phyloP scores from a whole-genome alignment of 495 filamentous ascomycete species.

The Lepidopterella palustris region DNA sequence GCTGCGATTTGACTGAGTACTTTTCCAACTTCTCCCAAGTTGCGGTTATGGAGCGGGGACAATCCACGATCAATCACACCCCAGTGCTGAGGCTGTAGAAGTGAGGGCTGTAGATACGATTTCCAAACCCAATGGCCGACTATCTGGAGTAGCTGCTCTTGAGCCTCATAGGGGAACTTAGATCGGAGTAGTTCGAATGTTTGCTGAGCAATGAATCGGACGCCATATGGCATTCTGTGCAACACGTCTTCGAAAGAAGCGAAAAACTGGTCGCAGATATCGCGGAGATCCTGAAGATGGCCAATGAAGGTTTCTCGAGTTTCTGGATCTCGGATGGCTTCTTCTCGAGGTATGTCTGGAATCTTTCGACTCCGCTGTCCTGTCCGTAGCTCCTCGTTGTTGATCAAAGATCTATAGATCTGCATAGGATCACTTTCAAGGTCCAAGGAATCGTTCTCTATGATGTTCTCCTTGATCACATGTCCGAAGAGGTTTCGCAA shows the following conservation, averaged over 20 bases:
- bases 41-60: conserved; percentile 86
- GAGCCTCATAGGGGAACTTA: conserved; percentile 73
- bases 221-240: conserved; percentile 85
- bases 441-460: conserved; percentile 84
- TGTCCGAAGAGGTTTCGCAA: conserved; percentile 76
- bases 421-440: conserved; percentile 97
- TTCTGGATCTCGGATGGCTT: conserved; percentile 89
- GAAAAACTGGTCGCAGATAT: conserved; percentile 88
- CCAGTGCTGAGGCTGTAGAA: conserved; percentile 79
- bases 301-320: conserved; percentile 87
- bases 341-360: conserved; percentile 76
- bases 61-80: conserved; percentile 83
- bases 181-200: conserved; percentile 70
- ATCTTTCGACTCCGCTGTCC: conserved; percentile 72
- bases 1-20: conserved; percentile 80
- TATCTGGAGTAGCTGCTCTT: conserved; percentile 70
- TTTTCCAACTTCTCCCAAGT: conserved; percentile 84
- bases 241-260: conserved; percentile 70
- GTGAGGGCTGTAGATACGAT: conserved; percentile 83
- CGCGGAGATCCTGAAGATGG: conserved; percentile 85
- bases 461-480: conserved; percentile 77
- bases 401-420: conserved; percentile 90
- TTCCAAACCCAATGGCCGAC: conserved; percentile 89
- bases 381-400: conserved; percentile 92
- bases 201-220: conserved; percentile 82